phyloP scores from a whole-genome alignment of 176 grass and related monocot genomes.

The Oryza officinalis region DNA sequence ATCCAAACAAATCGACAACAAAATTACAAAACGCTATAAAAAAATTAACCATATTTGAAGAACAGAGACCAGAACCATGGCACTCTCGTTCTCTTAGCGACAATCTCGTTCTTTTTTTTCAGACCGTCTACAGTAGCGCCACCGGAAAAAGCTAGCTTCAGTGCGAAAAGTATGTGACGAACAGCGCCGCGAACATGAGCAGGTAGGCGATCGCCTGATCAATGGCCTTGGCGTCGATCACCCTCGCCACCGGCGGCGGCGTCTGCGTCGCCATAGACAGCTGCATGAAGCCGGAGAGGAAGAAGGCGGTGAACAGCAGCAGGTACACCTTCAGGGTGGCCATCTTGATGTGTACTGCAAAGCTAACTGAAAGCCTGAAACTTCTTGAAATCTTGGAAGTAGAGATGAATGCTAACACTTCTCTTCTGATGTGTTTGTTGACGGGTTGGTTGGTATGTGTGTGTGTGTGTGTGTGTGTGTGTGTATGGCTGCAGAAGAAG shows the following conservation, averaged over 20 bases:
- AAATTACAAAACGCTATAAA: neutral
- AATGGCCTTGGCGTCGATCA: neutral
- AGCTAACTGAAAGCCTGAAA: neutral
- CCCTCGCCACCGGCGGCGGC: neutral
- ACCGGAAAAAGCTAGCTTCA: neutral
- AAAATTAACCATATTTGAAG: neutral
- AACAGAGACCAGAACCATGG: neutral
- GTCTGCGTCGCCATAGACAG: constrained; percentile 5
- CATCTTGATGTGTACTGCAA: neutral
- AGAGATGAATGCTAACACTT: neutral
- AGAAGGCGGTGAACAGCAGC: constrained; percentile 30
- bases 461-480: too few species aligned
- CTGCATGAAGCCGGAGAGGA: constrained; percentile 48
- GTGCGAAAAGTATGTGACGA: constrained; percentile 28
- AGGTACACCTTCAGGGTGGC: neutral
- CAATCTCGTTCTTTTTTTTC: neutral
- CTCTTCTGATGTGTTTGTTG: neutral
- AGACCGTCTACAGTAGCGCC: neutral
- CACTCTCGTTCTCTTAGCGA: neutral
- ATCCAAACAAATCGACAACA: neutral
- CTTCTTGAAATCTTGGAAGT: neutral
- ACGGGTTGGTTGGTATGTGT: neutral
- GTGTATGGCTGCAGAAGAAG: constrained; percentile 4
- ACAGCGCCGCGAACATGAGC: constrained; percentile 27
- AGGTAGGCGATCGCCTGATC: constrained; percentile 35